Percentiles rank a stretch among this genome's conserved stretches.
These are phyloP conservation scores for Aureobasidium uvarum DNA, from an alignment of 2,329 filamentous ascomycete species.

Conservation along the genomic window DNA sequence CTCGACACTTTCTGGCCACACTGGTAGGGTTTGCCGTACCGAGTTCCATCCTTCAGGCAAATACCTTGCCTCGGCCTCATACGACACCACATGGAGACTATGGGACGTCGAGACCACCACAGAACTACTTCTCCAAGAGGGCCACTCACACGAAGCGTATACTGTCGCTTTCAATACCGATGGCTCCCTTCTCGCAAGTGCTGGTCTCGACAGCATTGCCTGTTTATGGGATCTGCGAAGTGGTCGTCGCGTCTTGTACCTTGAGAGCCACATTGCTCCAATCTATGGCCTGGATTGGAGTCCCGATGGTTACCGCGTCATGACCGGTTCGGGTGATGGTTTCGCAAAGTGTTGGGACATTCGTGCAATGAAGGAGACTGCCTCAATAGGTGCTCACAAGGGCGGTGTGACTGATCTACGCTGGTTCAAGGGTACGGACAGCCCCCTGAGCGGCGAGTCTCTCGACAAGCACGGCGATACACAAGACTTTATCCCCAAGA, in stretches of 20 bases:
- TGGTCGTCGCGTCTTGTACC: conserved; percentile 90
- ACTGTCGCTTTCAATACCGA: conserved; percentile 86
- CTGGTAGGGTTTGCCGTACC: conserved; percentile 81
- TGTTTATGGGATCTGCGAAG: conserved; percentile 93
- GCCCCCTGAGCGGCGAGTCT: conserved; percentile 50
- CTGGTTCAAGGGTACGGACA: conserved; percentile 89
- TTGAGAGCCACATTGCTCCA: conserved; percentile 89
- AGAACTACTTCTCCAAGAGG: conserved; percentile 86
- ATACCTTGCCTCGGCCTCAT: conserved; percentile 89
- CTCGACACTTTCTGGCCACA: conserved; percentile 77
- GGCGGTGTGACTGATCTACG: conserved; percentile 89
- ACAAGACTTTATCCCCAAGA: conserved; percentile 60
- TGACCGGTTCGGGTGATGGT: conserved; percentile 90
- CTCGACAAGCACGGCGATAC: not conserved
- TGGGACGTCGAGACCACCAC: conserved; percentile 89
- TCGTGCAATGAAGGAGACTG: conserved; percentile 77
- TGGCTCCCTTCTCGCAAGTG: conserved; percentile 84
- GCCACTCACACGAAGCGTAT: conserved; percentile 91
- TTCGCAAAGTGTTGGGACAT: conserved; percentile 99
- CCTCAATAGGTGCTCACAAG: conserved; percentile 84
- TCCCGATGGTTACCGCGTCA: conserved; percentile 81
- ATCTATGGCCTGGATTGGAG: conserved; percentile 95
- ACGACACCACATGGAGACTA: conserved; percentile 93
- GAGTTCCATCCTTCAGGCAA: conserved; percentile 92
- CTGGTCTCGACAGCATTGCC: conserved; percentile 91